Evolutionary conservation across 1,284 basidiomycete species (phyloP).

Genomic region (Lentinus polychrous): DNA sequence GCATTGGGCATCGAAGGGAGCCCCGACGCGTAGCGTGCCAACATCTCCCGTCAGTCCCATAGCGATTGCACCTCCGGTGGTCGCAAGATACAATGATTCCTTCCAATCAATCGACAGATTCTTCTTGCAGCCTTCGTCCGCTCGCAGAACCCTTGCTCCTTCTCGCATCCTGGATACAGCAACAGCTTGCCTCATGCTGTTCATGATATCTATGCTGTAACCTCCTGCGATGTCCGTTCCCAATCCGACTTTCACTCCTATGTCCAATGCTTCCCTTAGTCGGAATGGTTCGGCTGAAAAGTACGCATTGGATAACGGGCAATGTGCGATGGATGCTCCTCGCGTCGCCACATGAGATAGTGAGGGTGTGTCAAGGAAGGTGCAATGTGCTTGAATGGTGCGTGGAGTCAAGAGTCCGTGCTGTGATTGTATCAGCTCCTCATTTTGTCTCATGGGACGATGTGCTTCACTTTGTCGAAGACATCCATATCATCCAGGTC

Average conservation of each 20-base stretch:
- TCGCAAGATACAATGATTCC: constrained; percentile 74
- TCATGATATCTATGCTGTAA: constrained; percentile 72
- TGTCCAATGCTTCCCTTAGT: constrained; percentile 64
- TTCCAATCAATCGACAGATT: constrained; percentile 46
- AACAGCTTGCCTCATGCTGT: constrained; percentile 73
- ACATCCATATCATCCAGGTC: constrained; percentile 65
- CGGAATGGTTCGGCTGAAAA: constrained; percentile 73
- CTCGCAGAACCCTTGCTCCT: constrained; percentile 35
- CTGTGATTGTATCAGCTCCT: constrained; percentile 27
- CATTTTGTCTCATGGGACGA: neutral
- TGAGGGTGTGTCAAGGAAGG: constrained; percentile 51
- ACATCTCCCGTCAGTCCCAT: constrained; percentile 42
- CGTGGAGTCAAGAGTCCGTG: constrained; percentile 50
- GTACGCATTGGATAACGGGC: constrained; percentile 81
- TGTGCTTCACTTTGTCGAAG: constrained; percentile 57
- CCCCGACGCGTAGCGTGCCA: constrained; percentile 59
- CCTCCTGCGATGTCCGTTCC: constrained; percentile 85
- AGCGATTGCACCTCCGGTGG: constrained; percentile 65
- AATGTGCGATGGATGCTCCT: constrained; percentile 71
- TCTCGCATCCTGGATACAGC: constrained; percentile 67
- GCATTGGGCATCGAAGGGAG: constrained; percentile 76
- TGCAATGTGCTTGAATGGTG: constrained; percentile 82
- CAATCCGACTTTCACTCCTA: constrained; percentile 63
- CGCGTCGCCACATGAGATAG: constrained; percentile 43
- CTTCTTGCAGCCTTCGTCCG: constrained; percentile 8